Conservation (phyloP, 176 grass and related monocot genomes). For the Microstegium vimineum region DNA sequence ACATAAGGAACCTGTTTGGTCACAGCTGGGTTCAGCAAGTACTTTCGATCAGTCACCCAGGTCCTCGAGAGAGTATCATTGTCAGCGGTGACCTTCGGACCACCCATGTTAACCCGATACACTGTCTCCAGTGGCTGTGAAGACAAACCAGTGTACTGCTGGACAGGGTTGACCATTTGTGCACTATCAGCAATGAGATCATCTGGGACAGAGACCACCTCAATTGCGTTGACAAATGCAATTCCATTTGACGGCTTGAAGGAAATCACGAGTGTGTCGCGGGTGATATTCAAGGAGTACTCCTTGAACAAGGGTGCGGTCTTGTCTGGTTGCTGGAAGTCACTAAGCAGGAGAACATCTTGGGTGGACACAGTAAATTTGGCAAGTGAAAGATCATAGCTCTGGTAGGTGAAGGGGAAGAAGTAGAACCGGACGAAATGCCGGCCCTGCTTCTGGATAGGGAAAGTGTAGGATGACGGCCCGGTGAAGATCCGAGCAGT, state of each 20-base stretch:
- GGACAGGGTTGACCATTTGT: constrained; percentile 51
- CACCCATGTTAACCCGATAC: constrained; percentile 82
- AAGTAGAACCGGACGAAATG: constrained; percentile 91
- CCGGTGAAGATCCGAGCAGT: constrained; percentile 71
- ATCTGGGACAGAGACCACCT: constrained; percentile 79
- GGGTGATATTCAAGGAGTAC: constrained; percentile 69
- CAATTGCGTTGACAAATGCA: constrained; percentile 86
- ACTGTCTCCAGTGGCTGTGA: constrained; percentile 64
- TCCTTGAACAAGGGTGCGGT: constrained; percentile 70
- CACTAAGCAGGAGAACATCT: constrained; percentile 70
- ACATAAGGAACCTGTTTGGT: constrained; percentile 22
- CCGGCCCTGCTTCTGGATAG: constrained; percentile 67
- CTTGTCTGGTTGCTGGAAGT: constrained; percentile 64
- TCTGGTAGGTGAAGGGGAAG: constrained; percentile 75
- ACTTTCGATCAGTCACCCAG: constrained; percentile 63
- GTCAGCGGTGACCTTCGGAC: constrained; percentile 60
- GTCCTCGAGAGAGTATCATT: constrained; percentile 79
- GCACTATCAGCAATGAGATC: constrained; percentile 49
- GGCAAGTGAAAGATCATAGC: constrained; percentile 62
- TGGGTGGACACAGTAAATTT: constrained; percentile 83
- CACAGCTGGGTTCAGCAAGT: constrained; percentile 50
- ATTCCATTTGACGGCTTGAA: constrained; percentile 69
- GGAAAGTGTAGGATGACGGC: constrained; percentile 79
- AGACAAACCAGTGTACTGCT: constrained; percentile 58
- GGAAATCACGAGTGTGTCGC: constrained; percentile 68